phyloP scores from a whole-genome alignment of 345 rosid species.

The Arabidopsis arenosa region DNA sequence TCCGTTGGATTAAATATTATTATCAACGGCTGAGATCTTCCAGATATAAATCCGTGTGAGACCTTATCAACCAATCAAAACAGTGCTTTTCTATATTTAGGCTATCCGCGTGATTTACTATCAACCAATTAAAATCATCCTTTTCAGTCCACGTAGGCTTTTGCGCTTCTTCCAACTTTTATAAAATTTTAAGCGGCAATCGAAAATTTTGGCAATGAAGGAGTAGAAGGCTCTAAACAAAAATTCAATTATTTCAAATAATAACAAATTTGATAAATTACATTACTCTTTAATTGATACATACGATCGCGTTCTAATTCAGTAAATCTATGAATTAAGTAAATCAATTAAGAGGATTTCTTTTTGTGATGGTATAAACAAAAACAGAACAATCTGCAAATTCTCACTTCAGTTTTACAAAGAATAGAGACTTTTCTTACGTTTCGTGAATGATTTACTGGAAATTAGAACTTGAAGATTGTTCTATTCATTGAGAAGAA shows the following conservation, averaged over 20 bases:
- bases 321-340: too few species aligned
- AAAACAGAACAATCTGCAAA: too few species aligned
- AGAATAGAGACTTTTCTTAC: too few species aligned
- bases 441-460: too few species aligned
- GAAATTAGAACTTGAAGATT: too few species aligned
- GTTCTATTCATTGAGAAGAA: too few species aligned
- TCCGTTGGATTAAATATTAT: conserved; percentile 14
- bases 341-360: too few species aligned
- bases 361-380: too few species aligned
- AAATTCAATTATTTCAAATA: not conserved
- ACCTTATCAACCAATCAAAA: conserved; percentile 20
- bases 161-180: not conserved
- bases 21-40: conserved; percentile 24
- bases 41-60: not conserved
- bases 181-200: not conserved
- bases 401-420: too few species aligned
- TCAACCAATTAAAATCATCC: not conserved
- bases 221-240: not conserved
- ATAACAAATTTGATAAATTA: not conserved
- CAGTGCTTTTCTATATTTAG: fast-evolving
- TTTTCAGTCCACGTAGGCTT: not conserved
- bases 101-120: not conserved
- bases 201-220: not conserved
- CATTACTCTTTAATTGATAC: too few species aligned
- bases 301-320: too few species aligned